Evolutionary conservation across 140 eudicot genomes (phyloP).

Genomic region (Cichorium intybus): DNA sequence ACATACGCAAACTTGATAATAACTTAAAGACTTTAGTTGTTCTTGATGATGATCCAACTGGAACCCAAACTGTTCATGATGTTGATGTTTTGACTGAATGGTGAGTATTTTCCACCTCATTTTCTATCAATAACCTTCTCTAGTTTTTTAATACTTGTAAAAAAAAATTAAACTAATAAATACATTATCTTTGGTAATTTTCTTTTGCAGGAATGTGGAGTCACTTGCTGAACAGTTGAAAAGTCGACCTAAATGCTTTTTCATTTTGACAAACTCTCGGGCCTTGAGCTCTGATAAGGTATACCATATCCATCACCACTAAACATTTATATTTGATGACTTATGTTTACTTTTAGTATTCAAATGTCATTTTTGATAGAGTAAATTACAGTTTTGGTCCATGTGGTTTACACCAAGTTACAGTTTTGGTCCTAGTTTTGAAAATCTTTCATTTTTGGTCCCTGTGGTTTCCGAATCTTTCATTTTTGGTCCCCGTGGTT

Average conservation of each 20-base stretch:
- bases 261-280: slow-evolving; percentile 91
- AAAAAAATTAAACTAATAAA: neutral
- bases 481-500: no score
- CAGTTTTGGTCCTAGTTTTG: no score
- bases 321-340: neutral
- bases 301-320: slow-evolving; percentile 11
- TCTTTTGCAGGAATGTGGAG: slow-evolving; percentile 64
- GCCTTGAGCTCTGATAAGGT: slow-evolving; percentile 88
- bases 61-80: slow-evolving; percentile 97
- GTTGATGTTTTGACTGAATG: slow-evolving; percentile 98
- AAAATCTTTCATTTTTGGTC: no score
- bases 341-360: slow-evolving; percentile 12
- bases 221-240: slow-evolving; percentile 77
- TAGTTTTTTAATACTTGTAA: no score
- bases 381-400: no score
- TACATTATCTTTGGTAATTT: neutral
- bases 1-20: slow-evolving; percentile 54
- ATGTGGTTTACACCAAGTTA: no score
- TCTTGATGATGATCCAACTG: slow-evolving; percentile 99
- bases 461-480: no score
- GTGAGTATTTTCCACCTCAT: slow-evolving; percentile 34
- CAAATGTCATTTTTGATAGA: neutral
- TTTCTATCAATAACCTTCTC: neutral
- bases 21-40: slow-evolving; percentile 78
- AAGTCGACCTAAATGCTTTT: slow-evolving; percentile 83